phyloP scores from a whole-genome alignment of 2,329 filamentous ascomycete genomes.

The Dryadomyces sulphureus region DNA sequence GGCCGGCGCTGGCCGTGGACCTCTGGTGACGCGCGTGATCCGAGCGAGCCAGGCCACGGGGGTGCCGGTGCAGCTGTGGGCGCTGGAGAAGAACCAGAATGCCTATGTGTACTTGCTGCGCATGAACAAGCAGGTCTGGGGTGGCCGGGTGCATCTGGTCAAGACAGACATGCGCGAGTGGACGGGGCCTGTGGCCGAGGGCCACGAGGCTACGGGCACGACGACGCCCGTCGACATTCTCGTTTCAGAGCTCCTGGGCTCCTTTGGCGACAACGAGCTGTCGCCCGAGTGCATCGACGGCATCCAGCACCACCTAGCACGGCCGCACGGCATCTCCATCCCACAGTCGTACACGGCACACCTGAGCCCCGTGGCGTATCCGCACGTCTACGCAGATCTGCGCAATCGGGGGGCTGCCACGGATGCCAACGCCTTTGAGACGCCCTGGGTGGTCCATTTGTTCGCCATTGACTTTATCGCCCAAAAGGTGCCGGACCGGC shows the following conservation, averaged over 20 bases:
- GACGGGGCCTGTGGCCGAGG: constrained; percentile 56
- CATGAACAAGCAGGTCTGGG: constrained; percentile 75
- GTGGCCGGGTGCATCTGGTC: constrained; percentile 65
- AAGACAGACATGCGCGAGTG: constrained; percentile 97
- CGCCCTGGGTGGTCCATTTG: constrained; percentile 87
- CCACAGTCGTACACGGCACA: constrained; percentile 88
- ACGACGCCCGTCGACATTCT: constrained; percentile 73
- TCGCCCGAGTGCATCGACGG: constrained; percentile 90
- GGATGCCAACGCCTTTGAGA: constrained; percentile 66
- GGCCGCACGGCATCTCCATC: constrained; percentile 78
- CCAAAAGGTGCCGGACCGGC: constrained; percentile 40
- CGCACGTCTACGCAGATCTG: constrained; percentile 73
- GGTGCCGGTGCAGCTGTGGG: constrained; percentile 74
- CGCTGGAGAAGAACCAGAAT: constrained; percentile 95
- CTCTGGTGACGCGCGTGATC: constrained; percentile 75
- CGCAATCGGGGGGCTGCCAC: constrained; percentile 37
- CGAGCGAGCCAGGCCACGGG: constrained; percentile 63
- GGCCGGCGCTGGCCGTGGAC: constrained; percentile 83
- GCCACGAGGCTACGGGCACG: constrained; percentile 26
- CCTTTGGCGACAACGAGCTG: constrained; percentile 93
- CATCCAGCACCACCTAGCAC: constrained; percentile 74
- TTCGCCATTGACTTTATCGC: constrained; percentile 81
- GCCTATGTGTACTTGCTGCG: constrained; percentile 85
- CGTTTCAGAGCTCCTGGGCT: constrained; percentile 84
- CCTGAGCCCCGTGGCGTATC: constrained; percentile 79